These are phyloP conservation scores for Naegleria lovaniensis DNA, from an alignment of 208 protist species.

Conservation along the genomic window DNA sequence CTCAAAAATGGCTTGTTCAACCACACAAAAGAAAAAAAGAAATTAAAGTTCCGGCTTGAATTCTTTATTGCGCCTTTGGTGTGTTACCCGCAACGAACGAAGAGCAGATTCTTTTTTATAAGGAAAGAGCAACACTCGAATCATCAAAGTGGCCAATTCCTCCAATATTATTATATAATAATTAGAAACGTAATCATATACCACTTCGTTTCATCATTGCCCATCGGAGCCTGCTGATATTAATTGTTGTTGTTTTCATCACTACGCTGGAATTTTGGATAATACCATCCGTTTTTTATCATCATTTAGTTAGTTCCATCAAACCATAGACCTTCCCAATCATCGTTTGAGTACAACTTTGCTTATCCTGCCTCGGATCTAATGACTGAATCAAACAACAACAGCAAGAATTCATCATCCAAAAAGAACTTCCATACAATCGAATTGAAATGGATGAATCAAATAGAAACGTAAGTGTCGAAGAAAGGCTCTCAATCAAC, in stretches of 20 bases:
- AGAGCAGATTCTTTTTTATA: not conserved
- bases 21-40: not conserved
- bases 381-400: not conserved
- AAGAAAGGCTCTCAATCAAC: not conserved
- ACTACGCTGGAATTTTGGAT: not conserved
- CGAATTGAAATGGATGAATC: not conserved
- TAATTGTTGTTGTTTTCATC: too few relatives aligned
- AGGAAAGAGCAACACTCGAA: not conserved
- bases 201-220: too few relatives aligned
- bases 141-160: not conserved
- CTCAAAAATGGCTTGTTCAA: not conserved
- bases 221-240: too few relatives aligned
- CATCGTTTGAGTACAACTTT: not conserved
- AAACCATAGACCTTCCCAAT: too few relatives aligned
- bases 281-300: not conserved
- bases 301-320: not conserved
- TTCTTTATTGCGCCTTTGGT: not conserved
- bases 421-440: conserved; percentile 23
- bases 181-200: too few relatives aligned
- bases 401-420: not conserved
- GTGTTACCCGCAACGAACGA: not conserved
- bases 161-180: too few relatives aligned
- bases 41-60: not conserved
- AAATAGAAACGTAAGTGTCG: not conserved
- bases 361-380: too few relatives aligned